phyloP scores from a whole-genome alignment of 768 basidiomycete species.

The Lentinula lateritia region DNA sequence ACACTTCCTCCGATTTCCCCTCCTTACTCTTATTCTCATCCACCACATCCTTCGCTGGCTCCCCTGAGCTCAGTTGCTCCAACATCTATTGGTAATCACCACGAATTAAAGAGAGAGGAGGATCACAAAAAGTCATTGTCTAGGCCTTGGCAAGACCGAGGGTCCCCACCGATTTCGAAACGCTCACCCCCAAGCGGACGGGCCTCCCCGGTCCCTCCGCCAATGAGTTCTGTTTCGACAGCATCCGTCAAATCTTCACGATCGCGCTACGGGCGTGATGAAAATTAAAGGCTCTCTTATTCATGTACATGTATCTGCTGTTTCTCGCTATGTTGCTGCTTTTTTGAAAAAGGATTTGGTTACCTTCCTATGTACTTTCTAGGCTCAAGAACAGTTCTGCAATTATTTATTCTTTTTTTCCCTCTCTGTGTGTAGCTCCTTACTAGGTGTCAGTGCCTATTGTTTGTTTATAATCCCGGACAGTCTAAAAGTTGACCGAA shows the following conservation, averaged over 20 bases:
- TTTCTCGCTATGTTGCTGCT: neutral
- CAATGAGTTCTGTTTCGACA: neutral
- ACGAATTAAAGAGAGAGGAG: neutral
- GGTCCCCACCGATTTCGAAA: neutral
- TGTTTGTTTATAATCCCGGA: no score
- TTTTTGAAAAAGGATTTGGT: neutral
- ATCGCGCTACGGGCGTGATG: neutral
- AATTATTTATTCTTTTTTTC: neutral
- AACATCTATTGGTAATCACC: neutral
- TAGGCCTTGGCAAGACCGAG: slow-evolving; percentile 1
- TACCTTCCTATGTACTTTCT: neutral
- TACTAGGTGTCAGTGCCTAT: no score
- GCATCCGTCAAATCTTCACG: neutral
- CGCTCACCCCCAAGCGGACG: neutral
- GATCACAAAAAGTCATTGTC: neutral
- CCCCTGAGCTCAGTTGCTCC: slow-evolving; percentile 3
- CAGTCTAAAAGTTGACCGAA: no score
- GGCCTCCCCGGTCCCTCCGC: neutral
- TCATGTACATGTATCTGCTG: neutral
- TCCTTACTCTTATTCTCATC: slow-evolving; percentile 7
- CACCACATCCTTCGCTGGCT: slow-evolving; percentile 3
- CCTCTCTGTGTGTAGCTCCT: no score
- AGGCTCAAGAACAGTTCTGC: neutral
- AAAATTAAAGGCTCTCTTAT: neutral
- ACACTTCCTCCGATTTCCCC: slow-evolving; percentile 7